phyloP scores from a whole-genome alignment of 495 filamentous ascomycete species.

The Neurospora terricola region DNA sequence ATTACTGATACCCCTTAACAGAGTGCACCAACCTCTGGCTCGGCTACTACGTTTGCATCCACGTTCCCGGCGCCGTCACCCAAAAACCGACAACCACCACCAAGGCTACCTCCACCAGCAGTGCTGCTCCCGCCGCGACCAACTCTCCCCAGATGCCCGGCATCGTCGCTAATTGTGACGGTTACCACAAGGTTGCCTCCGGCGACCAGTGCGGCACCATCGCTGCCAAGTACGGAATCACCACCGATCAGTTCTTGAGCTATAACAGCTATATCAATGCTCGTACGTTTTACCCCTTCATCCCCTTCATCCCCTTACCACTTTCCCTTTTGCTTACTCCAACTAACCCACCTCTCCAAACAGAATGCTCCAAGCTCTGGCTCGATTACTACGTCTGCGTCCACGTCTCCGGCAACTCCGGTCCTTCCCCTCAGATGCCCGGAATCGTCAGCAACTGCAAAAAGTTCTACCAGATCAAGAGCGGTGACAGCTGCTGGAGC shows the following conservation, averaged over 20 bases:
- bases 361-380: constrained; percentile 6
- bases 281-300: background rate
- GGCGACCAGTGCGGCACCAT: constrained; percentile 37
- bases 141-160: constrained; percentile 14
- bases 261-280: constrained; percentile 22
- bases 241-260: constrained; percentile 17
- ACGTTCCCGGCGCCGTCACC: background rate
- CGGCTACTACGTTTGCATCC: constrained; percentile 12
- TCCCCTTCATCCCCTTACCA: background rate
- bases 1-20: background rate
- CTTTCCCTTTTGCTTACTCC: background rate
- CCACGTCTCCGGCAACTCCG: background rate
- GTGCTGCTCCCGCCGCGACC: constrained; percentile 31
- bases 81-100: background rate
- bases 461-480: background rate
- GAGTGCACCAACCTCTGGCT: constrained; percentile 7
- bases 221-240: constrained; percentile 17
- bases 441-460: background rate
- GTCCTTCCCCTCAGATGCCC: background rate
- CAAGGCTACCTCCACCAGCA: background rate
- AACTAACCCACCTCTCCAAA: too few relatives aligned
- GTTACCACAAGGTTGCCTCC: constrained; percentile 27
- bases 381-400: constrained; percentile 10
- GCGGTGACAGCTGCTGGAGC: constrained; percentile 1
- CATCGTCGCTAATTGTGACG: constrained; percentile 29